Evolutionary conservation across 1,284 basidiomycete genomes (phyloP).

Genomic region (Somion occarium): DNA sequence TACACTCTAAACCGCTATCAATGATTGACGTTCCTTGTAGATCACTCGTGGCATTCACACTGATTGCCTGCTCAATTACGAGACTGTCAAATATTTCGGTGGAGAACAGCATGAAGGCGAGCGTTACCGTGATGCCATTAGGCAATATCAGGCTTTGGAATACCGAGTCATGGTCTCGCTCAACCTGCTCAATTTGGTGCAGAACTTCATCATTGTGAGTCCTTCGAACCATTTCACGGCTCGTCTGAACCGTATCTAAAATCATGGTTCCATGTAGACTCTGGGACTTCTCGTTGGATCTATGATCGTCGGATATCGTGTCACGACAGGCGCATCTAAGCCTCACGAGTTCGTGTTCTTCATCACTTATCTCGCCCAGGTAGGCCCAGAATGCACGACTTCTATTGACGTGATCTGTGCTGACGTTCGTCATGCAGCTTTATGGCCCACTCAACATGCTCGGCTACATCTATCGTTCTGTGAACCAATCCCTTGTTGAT

Average conservation of each 20-base stretch:
- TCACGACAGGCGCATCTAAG: constrained; percentile 44
- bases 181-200: constrained; percentile 69
- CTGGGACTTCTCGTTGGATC: constrained; percentile 75
- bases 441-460: constrained; percentile 73
- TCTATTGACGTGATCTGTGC: not conserved
- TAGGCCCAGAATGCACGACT: constrained; percentile 28
- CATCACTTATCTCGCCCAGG: constrained; percentile 76
- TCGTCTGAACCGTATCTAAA: constrained; percentile 4
- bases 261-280: constrained; percentile 37
- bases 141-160: constrained; percentile 74
- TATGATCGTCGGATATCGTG: constrained; percentile 66
- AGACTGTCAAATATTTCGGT: constrained; percentile 82
- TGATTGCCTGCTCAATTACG: constrained; percentile 77
- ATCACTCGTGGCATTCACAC: constrained; percentile 75
- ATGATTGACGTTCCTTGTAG: constrained; percentile 26
- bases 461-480: constrained; percentile 67
- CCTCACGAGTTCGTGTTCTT: constrained; percentile 72
- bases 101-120: constrained; percentile 78
- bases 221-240: not conserved
- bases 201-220: constrained; percentile 75
- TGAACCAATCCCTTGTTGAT: constrained; percentile 75
- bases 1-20: not conserved
- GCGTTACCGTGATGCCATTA: constrained; percentile 69
- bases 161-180: constrained; percentile 73
- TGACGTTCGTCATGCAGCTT: constrained; percentile 36